Conservation (phyloP, 78 protist species). For the Protostelium mycophagum region DNA sequence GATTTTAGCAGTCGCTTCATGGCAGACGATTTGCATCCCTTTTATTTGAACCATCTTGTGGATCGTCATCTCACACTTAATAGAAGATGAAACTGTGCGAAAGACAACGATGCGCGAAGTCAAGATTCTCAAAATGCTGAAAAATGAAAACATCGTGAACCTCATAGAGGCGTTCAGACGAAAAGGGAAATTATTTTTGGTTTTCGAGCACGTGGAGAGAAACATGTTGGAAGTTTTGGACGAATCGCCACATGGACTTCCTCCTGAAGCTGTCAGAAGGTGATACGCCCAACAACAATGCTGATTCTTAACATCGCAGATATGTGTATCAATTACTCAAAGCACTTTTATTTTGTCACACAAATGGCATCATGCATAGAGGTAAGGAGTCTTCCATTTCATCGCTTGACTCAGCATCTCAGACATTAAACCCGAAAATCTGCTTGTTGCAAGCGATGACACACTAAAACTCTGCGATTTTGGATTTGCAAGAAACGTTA, state of each 20-base stretch:
- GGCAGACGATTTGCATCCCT: too few species aligned
- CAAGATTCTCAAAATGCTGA: slow-evolving; percentile 52
- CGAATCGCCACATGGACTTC: slow-evolving; percentile 42
- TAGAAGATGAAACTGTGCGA: slow-evolving; percentile 7
- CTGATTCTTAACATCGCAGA: slow-evolving; percentile 24
- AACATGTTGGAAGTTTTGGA: slow-evolving; percentile 57
- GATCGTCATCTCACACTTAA: background rate
- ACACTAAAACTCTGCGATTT: slow-evolving; percentile 67
- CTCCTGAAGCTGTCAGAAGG: background rate
- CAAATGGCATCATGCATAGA: background rate
- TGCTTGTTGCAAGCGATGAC: slow-evolving; percentile 32
- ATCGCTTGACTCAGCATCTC: slow-evolving; percentile 74
- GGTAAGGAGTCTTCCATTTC: slow-evolving; percentile 4
- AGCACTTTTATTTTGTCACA: background rate
- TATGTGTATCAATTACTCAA: slow-evolving; percentile 30
- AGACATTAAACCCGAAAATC: slow-evolving; percentile 80
- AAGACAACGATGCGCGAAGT: slow-evolving; percentile 62
- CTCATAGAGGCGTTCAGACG: slow-evolving; percentile 64
- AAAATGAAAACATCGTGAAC: slow-evolving; percentile 60
- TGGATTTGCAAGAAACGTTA: slow-evolving; percentile 38
- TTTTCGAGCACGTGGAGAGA: slow-evolving; percentile 66
- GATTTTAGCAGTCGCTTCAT: too few species aligned
- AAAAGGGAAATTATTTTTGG: slow-evolving; percentile 62
- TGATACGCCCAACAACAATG: slow-evolving; percentile 24
- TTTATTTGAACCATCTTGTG: too few species aligned